Evolutionary conservation across 768 basidiomycete genomes (phyloP).

Genomic region (Stropharia rugosoannulata): DNA sequence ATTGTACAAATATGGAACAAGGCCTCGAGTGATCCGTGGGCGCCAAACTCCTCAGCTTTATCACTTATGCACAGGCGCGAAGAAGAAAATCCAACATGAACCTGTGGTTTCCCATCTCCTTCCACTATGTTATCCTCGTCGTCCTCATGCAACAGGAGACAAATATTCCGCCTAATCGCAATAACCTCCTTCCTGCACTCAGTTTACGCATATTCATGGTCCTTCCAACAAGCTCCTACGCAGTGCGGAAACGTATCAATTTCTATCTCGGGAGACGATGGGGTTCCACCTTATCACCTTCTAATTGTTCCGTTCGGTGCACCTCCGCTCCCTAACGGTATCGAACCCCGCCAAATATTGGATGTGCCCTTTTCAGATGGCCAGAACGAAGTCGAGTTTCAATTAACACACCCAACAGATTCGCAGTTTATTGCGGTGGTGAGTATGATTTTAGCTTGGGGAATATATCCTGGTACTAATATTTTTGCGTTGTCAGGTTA

Average conservation of each 20-base stretch:
- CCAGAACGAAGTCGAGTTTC: constrained; percentile 44
- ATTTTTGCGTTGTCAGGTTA: constrained; percentile 17
- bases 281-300: constrained; percentile 64
- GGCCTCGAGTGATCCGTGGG: too few relatives aligned
- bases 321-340: constrained; percentile 54
- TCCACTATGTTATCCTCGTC: too few relatives aligned
- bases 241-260: constrained; percentile 70
- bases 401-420: constrained; percentile 60
- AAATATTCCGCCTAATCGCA: constrained; percentile 9
- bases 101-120: too few relatives aligned
- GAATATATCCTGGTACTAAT: too few relatives aligned
- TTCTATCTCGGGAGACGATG: constrained; percentile 50
- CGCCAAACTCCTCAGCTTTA: too few relatives aligned
- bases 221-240: constrained; percentile 44
- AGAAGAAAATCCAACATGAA: too few relatives aligned
- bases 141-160: too few relatives aligned
- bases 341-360: constrained; percentile 63
- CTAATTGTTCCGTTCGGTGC: constrained; percentile 70
- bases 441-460: constrained; percentile 10
- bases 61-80: too few relatives aligned
- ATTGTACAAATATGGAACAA: too few relatives aligned
- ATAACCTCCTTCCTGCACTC: constrained; percentile 23
- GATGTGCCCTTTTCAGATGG: constrained; percentile 49
- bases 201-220: constrained; percentile 43
- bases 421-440: constrained; percentile 80